Evolutionary conservation across 208 protist genomes (phyloP).

Genomic region (Phytomonas francai): DNA sequence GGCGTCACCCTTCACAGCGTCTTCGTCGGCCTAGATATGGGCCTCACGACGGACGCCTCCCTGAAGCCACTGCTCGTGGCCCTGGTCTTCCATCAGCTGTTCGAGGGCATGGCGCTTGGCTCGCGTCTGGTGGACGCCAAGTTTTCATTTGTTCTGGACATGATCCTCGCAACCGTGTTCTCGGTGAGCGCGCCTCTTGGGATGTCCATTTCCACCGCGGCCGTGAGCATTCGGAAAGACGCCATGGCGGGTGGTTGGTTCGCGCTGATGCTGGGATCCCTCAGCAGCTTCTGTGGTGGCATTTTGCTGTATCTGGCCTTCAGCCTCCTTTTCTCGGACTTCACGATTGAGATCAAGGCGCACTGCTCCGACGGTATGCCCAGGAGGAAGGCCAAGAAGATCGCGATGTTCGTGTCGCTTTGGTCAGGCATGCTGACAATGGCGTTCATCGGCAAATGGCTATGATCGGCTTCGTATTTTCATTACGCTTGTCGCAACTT

Average conservation of each 20-base stretch:
- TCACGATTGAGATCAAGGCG: conserved; percentile 30
- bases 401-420: conserved; percentile 25
- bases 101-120: conserved; percentile 56
- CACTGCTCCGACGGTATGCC: conserved; percentile 14
- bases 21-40: conserved; percentile 48
- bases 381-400: conserved; percentile 14
- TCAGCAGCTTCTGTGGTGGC: conserved; percentile 50
- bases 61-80: conserved; percentile 36
- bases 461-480: too few species aligned
- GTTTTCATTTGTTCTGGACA: conserved; percentile 27
- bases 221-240: conserved; percentile 14
- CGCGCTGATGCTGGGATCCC: conserved; percentile 25
- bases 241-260: conserved; percentile 23
- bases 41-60: conserved; percentile 23
- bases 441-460: conserved; percentile 33
- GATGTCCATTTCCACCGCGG: conserved; percentile 21
- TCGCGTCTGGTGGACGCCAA: conserved; percentile 41
- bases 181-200: conserved; percentile 41
- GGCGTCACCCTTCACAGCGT: conserved; percentile 61
- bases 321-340: conserved; percentile 49
- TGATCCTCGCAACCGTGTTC: conserved; percentile 34
- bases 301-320: conserved; percentile 72
- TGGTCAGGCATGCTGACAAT: conserved; percentile 38
- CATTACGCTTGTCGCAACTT: too few species aligned
- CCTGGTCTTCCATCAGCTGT: conserved; percentile 62